Percentiles rank a stretch among this genome's conserved stretches.
Conservation (phyloP, 495 filamentous ascomycete species). For the Penicillium diatomitis region DNA sequence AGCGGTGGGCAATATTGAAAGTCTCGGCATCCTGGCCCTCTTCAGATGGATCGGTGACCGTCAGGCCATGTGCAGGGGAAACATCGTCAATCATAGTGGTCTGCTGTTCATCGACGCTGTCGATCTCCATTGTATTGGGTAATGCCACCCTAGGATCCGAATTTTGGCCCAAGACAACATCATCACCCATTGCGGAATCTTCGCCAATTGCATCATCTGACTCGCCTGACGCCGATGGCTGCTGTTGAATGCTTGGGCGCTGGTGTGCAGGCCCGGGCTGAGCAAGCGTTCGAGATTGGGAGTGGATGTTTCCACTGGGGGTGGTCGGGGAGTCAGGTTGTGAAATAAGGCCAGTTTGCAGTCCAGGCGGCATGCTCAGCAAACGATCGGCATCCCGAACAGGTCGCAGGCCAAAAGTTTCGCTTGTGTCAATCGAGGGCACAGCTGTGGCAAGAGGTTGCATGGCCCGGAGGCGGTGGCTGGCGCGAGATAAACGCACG, state of each 20-base stretch:
- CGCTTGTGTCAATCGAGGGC: constrained; percentile 62
- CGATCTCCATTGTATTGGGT: constrained; percentile 69
- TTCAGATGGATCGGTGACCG: constrained; percentile 71
- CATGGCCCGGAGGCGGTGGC: constrained; percentile 44
- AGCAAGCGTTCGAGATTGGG: constrained; percentile 32
- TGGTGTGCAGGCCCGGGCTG: constrained; percentile 37
- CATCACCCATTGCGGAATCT: constrained; percentile 53
- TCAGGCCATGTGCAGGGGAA: constrained; percentile 63
- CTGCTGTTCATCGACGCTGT: constrained; percentile 65
- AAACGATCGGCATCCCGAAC: constrained; percentile 82
- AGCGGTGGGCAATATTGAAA: constrained; percentile 94
- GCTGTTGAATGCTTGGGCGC: constrained; percentile 77
- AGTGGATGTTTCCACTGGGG: constrained; percentile 58
- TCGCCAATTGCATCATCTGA: constrained; percentile 80
- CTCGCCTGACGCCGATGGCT: constrained; percentile 78
- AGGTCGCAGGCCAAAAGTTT: constrained; percentile 68
- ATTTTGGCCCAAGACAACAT: constrained; percentile 51
- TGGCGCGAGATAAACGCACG: constrained; percentile 36
- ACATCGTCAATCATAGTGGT: constrained; percentile 63
- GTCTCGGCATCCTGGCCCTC: constrained; percentile 69
- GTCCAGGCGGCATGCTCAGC: constrained; percentile 69
- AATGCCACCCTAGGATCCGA: constrained; percentile 69
- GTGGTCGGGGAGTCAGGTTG: constrained; percentile 94
- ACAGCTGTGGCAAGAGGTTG: constrained; percentile 62
- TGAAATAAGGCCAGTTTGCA: constrained; percentile 64